Conservation (phyloP, 2,329 filamentous ascomycete species). For the Colletotrichum cereale region DNA sequence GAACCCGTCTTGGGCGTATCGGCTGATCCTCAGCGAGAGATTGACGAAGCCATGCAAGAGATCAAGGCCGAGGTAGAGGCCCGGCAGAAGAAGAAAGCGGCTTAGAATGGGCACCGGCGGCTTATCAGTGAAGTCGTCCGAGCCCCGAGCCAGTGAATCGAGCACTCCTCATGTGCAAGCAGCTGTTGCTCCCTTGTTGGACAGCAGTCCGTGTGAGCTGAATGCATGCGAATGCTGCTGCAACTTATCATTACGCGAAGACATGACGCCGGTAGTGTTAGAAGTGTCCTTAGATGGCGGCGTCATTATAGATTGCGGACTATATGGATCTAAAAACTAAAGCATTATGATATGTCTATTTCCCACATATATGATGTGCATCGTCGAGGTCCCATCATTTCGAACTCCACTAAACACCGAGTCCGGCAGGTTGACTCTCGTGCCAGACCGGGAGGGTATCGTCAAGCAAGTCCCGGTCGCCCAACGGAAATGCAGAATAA, state of each 20-base stretch:
- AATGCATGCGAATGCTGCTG: neutral
- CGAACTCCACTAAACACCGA: neutral
- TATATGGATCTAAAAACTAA: conserved; percentile 25
- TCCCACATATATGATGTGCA: conserved; percentile 1
- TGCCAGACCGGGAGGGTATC: conserved; percentile 18
- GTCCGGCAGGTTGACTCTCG: conserved; percentile 2
- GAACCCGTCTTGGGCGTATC: conserved; percentile 83
- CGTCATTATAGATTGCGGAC: conserved; percentile 29
- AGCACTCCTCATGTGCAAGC: neutral
- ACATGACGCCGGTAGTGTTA: neutral
- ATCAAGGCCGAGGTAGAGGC: conserved; percentile 78
- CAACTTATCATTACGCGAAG: neutral
- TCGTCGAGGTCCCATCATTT: neutral
- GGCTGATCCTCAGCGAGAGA: conserved; percentile 79
- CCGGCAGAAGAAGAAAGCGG: conserved; percentile 39
- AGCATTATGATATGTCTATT: conserved; percentile 29
- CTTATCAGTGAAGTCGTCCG: neutral
- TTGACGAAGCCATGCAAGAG: conserved; percentile 83
- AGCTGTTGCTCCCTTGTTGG: neutral
- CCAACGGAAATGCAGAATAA: conserved; percentile 7
- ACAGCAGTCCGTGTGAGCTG: neutral
- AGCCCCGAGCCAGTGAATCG: too few species aligned
- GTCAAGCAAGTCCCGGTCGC: conserved; percentile 11
- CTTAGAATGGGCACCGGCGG: neutral
- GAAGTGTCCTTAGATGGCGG: conserved; percentile 1